These are phyloP conservation scores for Coccomyxa sp. DNA, from an alignment of 139 green algal genomes.

Conservation along the genomic window DNA sequence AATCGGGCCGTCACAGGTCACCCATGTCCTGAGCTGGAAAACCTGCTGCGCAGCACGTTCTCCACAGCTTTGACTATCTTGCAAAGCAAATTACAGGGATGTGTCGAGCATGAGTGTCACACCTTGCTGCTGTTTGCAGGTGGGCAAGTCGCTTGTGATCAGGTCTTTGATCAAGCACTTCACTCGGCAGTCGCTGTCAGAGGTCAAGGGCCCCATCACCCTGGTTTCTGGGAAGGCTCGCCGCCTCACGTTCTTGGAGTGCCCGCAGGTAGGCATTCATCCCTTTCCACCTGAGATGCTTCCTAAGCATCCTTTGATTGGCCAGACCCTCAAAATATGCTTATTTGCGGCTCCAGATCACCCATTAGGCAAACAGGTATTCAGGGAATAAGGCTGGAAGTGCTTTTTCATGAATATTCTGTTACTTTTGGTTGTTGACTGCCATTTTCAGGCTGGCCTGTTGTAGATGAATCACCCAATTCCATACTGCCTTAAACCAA, in stretches of 20 bases:
- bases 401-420: no score
- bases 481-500: no score
- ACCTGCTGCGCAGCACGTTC: no score
- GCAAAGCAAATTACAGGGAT: no score
- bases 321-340: not conserved
- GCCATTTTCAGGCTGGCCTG: no score
- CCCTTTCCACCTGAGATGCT: not conserved
- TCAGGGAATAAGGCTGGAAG: no score
- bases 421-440: no score
- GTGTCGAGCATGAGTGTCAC: not conserved
- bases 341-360: not conserved
- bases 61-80: no score
- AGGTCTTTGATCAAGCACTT: constrained; percentile 94
- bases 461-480: no score
- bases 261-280: constrained; percentile 42
- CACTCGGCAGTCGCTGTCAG: constrained; percentile 80
- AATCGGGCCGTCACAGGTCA: no score
- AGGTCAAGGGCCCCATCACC: constrained; percentile 91
- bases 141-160: constrained; percentile 95
- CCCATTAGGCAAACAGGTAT: no score
- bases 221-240: constrained; percentile 88
- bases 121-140: constrained; percentile 20
- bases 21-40: no score
- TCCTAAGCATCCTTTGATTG: not conserved
- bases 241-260: constrained; percentile 94